These are phyloP conservation scores for Dunaliella sp. DNA, from an alignment of 139 green algal genomes.

Conservation along the genomic window DNA sequence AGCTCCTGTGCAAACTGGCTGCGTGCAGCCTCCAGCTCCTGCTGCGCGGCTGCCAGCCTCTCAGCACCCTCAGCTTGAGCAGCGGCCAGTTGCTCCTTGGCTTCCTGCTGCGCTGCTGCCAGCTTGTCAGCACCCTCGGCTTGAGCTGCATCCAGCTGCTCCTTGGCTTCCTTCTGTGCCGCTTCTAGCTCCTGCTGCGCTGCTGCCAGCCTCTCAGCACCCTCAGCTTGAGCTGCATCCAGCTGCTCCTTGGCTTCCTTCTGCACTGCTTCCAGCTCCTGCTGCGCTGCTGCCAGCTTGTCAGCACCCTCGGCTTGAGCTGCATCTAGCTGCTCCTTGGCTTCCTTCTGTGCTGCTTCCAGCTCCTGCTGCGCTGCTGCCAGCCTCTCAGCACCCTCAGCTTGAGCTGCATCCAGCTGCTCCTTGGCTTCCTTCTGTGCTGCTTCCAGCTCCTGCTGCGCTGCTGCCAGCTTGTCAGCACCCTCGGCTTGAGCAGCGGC, in stretches of 20 bases:
- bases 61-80: not conserved
- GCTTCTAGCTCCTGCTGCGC: too few species aligned
- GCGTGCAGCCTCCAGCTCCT: not conserved
- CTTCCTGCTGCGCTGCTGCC: not conserved
- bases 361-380: not conserved
- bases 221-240: too few species aligned
- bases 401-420: constrained; percentile 1
- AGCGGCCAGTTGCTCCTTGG: not conserved
- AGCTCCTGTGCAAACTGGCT: not conserved
- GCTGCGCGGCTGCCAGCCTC: not conserved
- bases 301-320: too few species aligned
- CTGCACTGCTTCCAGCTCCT: too few species aligned
- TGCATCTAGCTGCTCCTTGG: too few species aligned
- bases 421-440: not conserved
- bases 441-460: not conserved
- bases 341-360: not conserved
- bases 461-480: not conserved
- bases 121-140: too few species aligned
- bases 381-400: not conserved
- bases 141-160: too few species aligned
- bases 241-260: not conserved
- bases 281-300: not conserved
- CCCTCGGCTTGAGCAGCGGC: not conserved
- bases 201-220: too few species aligned
- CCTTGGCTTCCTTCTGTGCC: too few species aligned